These are phyloP conservation scores for Taphrina communis DNA, from an alignment of 1,139 yeast species.

Conservation along the genomic window DNA sequence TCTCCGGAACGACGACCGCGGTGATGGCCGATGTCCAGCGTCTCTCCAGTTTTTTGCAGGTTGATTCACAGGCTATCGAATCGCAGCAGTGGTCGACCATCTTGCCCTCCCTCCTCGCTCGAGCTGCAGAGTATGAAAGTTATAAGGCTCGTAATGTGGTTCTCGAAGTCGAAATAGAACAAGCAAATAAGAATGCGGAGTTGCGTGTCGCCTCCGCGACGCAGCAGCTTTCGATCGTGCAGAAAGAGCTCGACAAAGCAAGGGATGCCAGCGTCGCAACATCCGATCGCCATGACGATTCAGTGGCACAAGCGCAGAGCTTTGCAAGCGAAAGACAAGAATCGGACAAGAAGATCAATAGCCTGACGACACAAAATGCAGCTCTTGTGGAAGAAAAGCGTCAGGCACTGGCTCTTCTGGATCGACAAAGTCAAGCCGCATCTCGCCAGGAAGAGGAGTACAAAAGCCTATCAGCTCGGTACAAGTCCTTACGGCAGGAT, in stretches of 20 bases:
- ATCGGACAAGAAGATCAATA: conserved; percentile 6
- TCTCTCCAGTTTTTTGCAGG: conserved; percentile 35
- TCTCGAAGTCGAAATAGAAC: conserved; percentile 44
- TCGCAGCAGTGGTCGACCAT: conserved; percentile 18
- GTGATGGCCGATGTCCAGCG: conserved; percentile 29
- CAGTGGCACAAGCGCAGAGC: conserved; percentile 13
- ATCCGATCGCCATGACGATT: conserved; percentile 3
- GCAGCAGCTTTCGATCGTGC: conserved; percentile 21
- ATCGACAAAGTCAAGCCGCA: conserved; percentile 58
- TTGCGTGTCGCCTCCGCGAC: conserved; percentile 17
- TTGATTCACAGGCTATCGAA: conserved; percentile 30
- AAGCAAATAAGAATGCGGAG: conserved; percentile 36
- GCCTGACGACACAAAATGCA: conserved; percentile 41
- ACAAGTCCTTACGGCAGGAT: conserved; percentile 56
- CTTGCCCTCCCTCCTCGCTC: conserved; percentile 26
- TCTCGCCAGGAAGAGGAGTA: conserved; percentile 61
- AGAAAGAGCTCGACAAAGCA: conserved; percentile 8
- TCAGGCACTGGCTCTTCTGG: conserved; percentile 55
- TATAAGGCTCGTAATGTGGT: conserved; percentile 41
- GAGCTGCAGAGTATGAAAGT: conserved; percentile 42
- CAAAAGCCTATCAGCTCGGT: conserved; percentile 58
- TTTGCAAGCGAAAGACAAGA: not conserved
- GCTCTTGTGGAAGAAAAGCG: conserved; percentile 53
- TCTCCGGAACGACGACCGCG: not conserved
- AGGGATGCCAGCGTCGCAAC: not conserved